Base-by-base conservation (phyloP, 148 eudicot genomes). In the Silene uniflora region DNA sequence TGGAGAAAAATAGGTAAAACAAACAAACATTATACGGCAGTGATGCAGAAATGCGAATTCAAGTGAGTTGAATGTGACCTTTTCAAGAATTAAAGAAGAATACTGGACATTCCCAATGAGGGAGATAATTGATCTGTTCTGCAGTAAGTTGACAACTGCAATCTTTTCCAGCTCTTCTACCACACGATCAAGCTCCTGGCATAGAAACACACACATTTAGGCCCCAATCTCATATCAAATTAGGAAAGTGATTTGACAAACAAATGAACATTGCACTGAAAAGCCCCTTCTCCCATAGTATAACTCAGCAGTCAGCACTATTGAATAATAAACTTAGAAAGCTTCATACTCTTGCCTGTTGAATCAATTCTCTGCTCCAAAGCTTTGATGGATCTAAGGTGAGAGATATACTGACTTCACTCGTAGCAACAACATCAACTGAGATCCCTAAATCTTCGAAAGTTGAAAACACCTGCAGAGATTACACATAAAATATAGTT, bases 351-450 rank as follows among this genome's bases (percentile, higher is more conserved):
- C 94, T 86, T 90, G 91, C 99, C 99, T 95, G 99, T 82, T 95
- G 93, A 82, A 95, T 90, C 68, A 92, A 85, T 80, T 95, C 97
- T 82, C 99, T 87, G 88, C 94, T 90, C 99, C 99, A 95, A 32
- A 95, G 92, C 87, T 95, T 95, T 13, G 98, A 90, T 60, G 98
- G 97, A 81, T 95, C 98, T 79, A 95, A 78, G 46, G 98, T 95
- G 79, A 95, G 84, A 35, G 98, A 95, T 68, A 92, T 90, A 80
- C 98, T 95, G 71, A 95, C 98, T 87, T 95, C 98, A 86, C 98
- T 95, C 67, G 98, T 95, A 58, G 98, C 98, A 56, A 95, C 96
- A 63, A 92, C 98, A 89, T 94, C 98, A 75, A 94, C 98, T 60
- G 98, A 94, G 78, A 92, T 95, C 67, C 93, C 97, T 77, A 95